Evolutionary conservation across 352 stramenopile species (phyloP).

Genomic region (Globisporangium canariense): DNA sequence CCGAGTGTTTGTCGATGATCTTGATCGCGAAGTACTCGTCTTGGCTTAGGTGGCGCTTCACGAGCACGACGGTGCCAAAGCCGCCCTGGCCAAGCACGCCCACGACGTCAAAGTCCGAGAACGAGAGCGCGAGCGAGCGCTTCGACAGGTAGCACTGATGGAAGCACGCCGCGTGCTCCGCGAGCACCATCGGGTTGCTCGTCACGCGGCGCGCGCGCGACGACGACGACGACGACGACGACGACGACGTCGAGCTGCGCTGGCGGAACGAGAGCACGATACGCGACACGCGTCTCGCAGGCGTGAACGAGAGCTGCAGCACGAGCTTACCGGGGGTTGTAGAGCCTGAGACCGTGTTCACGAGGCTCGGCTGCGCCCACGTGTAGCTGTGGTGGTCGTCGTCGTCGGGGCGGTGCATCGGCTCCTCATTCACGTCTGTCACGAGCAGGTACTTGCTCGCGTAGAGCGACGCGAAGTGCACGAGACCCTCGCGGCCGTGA

Average conservation of each 20-base stretch:
- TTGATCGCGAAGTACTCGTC: conserved; percentile 87
- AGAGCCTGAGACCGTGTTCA: conserved; percentile 78
- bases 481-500: conserved; percentile 81
- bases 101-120: conserved; percentile 84
- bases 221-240: conserved; percentile 29
- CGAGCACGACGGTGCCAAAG: conserved; percentile 79
- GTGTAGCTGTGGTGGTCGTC: conserved; percentile 74
- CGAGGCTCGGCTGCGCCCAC: conserved; percentile 47
- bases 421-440: conserved; percentile 44
- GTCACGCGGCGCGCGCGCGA: conserved; percentile 47
- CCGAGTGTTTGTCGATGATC: conserved; percentile 85
- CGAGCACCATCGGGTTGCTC: conserved; percentile 73
- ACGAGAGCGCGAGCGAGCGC: conserved; percentile 76
- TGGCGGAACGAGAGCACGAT: conserved; percentile 82
- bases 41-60: conserved; percentile 69
- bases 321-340: conserved; percentile 72
- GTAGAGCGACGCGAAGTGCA: conserved; percentile 81
- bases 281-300: conserved; percentile 77
- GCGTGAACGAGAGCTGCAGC: conserved; percentile 81
- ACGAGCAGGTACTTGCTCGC: conserved; percentile 75
- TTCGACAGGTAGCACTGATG: conserved; percentile 83
- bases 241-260: conserved; percentile 32
- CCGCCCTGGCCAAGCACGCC: conserved; percentile 77
- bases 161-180: conserved; percentile 74
- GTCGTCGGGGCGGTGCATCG: conserved; percentile 54